Evolutionary conservation across 176 grass and related monocot genomes (phyloP).

Genomic region (Ananas comosus): DNA sequence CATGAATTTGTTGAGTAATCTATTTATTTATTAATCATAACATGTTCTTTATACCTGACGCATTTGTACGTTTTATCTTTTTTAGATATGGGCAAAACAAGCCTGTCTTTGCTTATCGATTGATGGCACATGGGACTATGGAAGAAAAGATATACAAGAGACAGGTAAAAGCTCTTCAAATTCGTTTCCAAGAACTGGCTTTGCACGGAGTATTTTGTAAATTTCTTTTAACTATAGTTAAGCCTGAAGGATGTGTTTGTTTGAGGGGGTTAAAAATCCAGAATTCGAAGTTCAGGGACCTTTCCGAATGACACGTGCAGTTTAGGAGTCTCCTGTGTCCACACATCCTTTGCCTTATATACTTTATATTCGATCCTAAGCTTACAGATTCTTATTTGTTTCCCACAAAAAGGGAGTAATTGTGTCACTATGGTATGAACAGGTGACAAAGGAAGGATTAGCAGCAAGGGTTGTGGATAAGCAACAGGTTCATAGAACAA

Average conservation of each 20-base stretch:
- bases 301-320: not conserved
- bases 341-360: no score
- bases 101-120: slow-evolving; percentile 87
- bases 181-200: not conserved
- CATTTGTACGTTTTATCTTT: slow-evolving; percentile 8
- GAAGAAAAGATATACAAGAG: slow-evolving; percentile 99
- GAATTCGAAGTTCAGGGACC: not conserved
- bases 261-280: not conserved
- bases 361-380: no score
- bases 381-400: not conserved
- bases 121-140: slow-evolving; percentile 93
- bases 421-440: slow-evolving; percentile 14
- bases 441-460: slow-evolving; percentile 98
- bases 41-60: slow-evolving; percentile 22
- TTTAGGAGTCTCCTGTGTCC: no score
- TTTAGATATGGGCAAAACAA: slow-evolving; percentile 90
- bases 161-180: slow-evolving; percentile 37
- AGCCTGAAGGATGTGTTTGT: not conserved
- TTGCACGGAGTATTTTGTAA: not conserved
- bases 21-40: slow-evolving; percentile 3
- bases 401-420: not conserved
- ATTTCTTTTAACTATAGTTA: not conserved
- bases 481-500: slow-evolving; percentile 94
- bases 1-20: slow-evolving; percentile 25
- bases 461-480: slow-evolving; percentile 96